Conservation (phyloP, 257 asterid genomes). For the Solanum habrochaites region DNA sequence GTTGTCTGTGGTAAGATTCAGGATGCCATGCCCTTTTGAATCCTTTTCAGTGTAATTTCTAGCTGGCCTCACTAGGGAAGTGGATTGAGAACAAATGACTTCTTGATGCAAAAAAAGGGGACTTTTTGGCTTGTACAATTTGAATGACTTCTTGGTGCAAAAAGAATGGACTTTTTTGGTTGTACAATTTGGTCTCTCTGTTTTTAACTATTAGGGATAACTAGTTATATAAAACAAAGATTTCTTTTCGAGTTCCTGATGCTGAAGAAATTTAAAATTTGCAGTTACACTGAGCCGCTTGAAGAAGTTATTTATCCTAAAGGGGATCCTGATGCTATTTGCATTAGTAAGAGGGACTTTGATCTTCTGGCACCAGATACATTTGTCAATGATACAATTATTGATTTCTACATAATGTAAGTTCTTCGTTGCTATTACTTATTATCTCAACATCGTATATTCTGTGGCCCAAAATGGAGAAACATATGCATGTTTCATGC, state of each 20-base stretch:
- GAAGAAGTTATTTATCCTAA: constrained; percentile 81
- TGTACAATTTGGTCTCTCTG: not conserved
- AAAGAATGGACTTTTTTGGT: not conserved
- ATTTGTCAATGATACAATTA: constrained; percentile 83
- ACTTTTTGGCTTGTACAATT: not conserved
- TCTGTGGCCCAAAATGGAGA: not conserved
- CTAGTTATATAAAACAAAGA: not conserved
- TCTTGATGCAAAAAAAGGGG: not conserved
- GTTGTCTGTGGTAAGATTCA: not conserved
- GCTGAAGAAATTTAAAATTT: constrained; percentile 6
- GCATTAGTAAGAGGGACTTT: constrained; percentile 74
- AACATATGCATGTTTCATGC: not conserved
- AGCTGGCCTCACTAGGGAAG: not conserved
- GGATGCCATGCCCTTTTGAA: not conserved
- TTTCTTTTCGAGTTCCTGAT: not conserved
- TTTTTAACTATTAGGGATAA: not conserved
- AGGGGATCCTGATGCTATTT: constrained; percentile 90
- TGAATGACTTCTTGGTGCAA: not conserved
- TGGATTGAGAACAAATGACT: not conserved
- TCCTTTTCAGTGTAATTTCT: not conserved
- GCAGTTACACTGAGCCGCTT: constrained; percentile 66
- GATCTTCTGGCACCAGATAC: constrained; percentile 83
- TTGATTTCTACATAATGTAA: constrained; percentile 90
- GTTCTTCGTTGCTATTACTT: constrained; percentile 15
- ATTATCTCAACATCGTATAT: not conserved